Base-by-base conservation (phyloP, 306 rosid genomes). In the Medicago lupulina region DNA sequence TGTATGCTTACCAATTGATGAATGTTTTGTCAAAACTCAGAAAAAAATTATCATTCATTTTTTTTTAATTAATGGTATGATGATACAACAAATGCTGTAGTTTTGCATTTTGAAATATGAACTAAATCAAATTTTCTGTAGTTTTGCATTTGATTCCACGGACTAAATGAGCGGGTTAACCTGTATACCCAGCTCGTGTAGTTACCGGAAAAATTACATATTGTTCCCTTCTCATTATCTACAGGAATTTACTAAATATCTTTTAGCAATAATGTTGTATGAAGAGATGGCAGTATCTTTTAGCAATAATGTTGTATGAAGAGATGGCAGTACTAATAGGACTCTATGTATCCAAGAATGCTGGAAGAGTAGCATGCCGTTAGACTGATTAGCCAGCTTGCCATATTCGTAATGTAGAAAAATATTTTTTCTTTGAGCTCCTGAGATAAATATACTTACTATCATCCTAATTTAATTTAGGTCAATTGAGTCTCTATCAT, bases 31-130 rank as follows among this genome's bases (percentile, higher is more conserved):
- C 68, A 51, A 46, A 74, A 34, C 58, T 28, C 31, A 28, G 10
- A 51, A 62, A 43, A 21, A 28, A 39, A 51, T 14, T 21, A 31
- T 65, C 31, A 66, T 66, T 55, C 74, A 46, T 74, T 18, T 34
- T 28, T 28, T 28, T 25, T 65, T 55, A 44, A 53, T 40, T 55
- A 14, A 70, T 62, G 23, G 36, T n/a, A 34, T 21, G 25, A 43
- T 44, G 3, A 3, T 28, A 28, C 31, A 43, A 10, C 11, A 4
- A 43, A 9, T 43, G 15, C 0, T 43, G 12, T 9, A 13, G 10
- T 18, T 68, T 46, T 77, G 49, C 72, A 61, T 49, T 77, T 69
- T 69, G 15, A 58, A 34, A 51, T 46, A 8, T 65, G 73, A 38
- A 14, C 11, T 2, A 51, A 13, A 4, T 28, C 4, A 28, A 28